Percentiles rank a stretch among this genome's conserved stretches.
phyloP scores from a whole-genome alignment of 139 green algal species.

The Tetraselmis striata region DNA sequence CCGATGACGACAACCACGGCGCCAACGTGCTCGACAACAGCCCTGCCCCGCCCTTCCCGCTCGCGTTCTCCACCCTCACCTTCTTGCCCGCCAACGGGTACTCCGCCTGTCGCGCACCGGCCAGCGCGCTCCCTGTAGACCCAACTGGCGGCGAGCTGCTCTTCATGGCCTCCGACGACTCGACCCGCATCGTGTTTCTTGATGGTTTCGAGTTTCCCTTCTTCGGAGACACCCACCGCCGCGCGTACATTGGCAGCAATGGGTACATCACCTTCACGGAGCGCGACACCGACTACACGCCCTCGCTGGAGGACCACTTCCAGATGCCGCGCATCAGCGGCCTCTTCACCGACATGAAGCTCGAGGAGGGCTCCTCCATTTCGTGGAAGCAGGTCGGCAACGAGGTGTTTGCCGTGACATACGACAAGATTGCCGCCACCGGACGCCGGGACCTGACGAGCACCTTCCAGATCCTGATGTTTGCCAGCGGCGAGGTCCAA shows the following conservation, averaged over 20 bases:
- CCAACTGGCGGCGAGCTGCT: neutral
- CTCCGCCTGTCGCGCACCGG: neutral
- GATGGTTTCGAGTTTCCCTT: neutral
- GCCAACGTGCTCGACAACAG: neutral
- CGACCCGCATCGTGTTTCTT: neutral
- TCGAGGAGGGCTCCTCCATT: neutral
- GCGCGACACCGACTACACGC: neutral
- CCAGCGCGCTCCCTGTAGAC: neutral
- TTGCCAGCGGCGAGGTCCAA: neutral
- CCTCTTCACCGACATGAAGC: neutral
- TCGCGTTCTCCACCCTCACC: neutral
- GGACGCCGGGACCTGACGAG: neutral
- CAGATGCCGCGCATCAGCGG: neutral
- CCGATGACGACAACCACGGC: neutral
- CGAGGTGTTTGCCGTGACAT: neutral
- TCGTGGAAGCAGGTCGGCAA: neutral
- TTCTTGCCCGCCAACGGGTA: neutral
- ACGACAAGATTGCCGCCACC: neutral
- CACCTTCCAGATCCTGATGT: neutral
- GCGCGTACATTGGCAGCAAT: neutral
- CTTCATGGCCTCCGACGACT: neutral
- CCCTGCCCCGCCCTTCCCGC: neutral
- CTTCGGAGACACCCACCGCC: neutral
- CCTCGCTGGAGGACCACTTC: neutral
- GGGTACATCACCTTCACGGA: neutral